Evolutionary conservation across 352 stramenopile genomes (phyloP).

Genomic region (Phytophthora pseudosyringae): DNA sequence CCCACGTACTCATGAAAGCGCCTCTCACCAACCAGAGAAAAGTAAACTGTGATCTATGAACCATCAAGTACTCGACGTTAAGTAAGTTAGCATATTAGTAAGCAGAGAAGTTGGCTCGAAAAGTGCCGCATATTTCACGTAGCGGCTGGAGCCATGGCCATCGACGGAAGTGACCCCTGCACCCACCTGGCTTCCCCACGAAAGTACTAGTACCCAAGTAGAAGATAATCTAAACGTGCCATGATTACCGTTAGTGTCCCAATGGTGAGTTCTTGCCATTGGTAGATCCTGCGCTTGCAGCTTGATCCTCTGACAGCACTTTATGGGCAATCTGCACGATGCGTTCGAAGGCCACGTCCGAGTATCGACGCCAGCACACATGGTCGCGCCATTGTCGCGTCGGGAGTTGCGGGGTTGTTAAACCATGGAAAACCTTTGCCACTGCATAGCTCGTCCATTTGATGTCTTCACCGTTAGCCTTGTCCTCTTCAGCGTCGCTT

Average conservation of each 20-base stretch:
- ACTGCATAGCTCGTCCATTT: constrained; percentile 75
- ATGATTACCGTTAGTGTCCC: constrained; percentile 11
- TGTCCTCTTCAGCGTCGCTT: constrained; percentile 25
- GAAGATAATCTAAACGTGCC: constrained; percentile 18
- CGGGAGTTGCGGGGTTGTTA: constrained; percentile 70
- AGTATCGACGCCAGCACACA: constrained; percentile 70
- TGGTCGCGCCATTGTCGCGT: constrained; percentile 69
- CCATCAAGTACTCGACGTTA: constrained; percentile 6
- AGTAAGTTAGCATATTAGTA: constrained; percentile 16
- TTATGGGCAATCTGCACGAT: constrained; percentile 70
- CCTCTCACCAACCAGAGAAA: neutral
- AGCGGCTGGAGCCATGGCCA: constrained; percentile 2
- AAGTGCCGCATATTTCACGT: neutral
- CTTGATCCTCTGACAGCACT: constrained; percentile 47
- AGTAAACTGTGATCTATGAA: constrained; percentile 12
- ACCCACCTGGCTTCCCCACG: neutral
- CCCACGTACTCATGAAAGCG: constrained; percentile 11
- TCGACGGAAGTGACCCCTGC: constrained; percentile 23
- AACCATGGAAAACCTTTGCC: constrained; percentile 79
- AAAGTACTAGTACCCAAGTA: constrained; percentile 7
- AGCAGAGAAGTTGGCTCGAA: constrained; percentile 8
- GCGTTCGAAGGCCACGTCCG: constrained; percentile 72
- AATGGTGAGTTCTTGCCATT: neutral
- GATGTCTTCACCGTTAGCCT: constrained; percentile 20
- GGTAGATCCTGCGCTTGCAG: neutral